These are phyloP conservation scores for Russula foetens DNA, from an alignment of 768 basidiomycete species.

Conservation along the genomic window DNA sequence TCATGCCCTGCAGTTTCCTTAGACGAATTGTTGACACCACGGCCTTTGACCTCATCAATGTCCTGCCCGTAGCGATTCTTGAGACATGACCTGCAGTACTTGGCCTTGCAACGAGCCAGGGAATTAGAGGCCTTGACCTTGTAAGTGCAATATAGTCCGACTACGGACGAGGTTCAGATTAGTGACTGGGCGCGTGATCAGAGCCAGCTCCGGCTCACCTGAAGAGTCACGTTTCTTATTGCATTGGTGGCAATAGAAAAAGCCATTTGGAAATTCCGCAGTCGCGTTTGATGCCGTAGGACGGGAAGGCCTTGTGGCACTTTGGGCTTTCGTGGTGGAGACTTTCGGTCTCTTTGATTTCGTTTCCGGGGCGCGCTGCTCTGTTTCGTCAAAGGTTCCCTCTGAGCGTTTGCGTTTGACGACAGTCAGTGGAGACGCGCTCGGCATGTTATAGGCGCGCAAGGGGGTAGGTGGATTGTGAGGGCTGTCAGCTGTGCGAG, in stretches of 20 bases:
- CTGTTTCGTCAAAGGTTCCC: background rate
- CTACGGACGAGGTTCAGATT: conserved; percentile 22
- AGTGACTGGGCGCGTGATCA: background rate
- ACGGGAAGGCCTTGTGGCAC: background rate
- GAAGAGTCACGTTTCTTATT: conserved; percentile 47
- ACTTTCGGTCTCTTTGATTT: conserved; percentile 38
- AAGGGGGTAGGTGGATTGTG: conserved; percentile 18
- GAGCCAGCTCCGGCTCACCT: conserved; percentile 29
- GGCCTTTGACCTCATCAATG: conserved; percentile 33
- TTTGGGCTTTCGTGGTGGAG: conserved; percentile 25
- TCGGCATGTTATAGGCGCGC: conserved; percentile 21
- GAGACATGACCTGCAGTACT: conserved; percentile 60
- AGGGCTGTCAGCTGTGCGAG: conserved; percentile 18
- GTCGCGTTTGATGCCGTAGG: conserved; percentile 11
- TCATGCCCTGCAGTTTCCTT: conserved; percentile 26
- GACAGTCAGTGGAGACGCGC: background rate
- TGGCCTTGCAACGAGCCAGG: conserved; percentile 42
- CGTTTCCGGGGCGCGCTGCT: background rate
- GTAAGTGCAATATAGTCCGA: conserved; percentile 33
- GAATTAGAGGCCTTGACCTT: conserved; percentile 22
- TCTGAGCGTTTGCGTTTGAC: conserved; percentile 26
- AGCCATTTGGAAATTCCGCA: conserved; percentile 32
- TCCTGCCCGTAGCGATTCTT: conserved; percentile 59
- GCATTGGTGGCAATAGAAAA: conserved; percentile 66
- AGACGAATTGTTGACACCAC: conserved; percentile 2